Evolutionary conservation across 805 yeast genomes (phyloP), one percentile per base, ranked within the genome.

Genomic region (Lachancea sp.): DNA sequence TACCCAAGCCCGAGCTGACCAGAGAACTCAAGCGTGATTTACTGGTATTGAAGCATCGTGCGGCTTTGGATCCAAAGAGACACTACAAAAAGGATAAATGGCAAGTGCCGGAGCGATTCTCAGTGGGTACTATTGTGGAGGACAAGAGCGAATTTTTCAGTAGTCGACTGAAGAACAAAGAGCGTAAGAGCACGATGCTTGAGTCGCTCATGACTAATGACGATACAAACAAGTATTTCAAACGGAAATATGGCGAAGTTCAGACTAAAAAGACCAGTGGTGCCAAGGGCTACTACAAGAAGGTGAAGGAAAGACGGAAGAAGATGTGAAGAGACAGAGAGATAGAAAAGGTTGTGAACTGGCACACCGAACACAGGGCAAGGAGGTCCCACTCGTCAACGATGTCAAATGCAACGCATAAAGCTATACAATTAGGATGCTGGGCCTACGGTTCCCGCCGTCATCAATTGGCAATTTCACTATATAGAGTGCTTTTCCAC

Each of bases 21-120:
- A 47, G 43, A 20, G 52, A 55, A 35, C 58, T 84, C 16, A 83
- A 83, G 55, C 71, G 95, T 44, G 97, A 92, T 59, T 58, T 92
- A 51, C 68, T 78, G 54, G 65, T 92, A 12, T 69, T 92, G 45
- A 80, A 86, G 55, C 85, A 90, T 67, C 78, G 98, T 63, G 82
- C 83, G 41, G 96, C 88, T 8, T 70, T 92, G 46, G 97, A 92
- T 58, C 97, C 97, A 6, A 92, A 92, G 65, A 75, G 97, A 52
- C 96, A 87, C 64, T 92, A 92, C 65, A 87, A 85, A 64, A 86
- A 85, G 60, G 92, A 83, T 44, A 78, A 78, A 46, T 82, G 88
- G 83, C 72, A 70, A 36, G 70, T 72, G 6, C 90, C 95, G 34
- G 85, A 83, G 54, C 77, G 71, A 49, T 88, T 92, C 60, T 92